phyloP scores from a whole-genome alignment of 2,329 filamentous ascomycete genomes.

The Hypoxylon sp. region DNA sequence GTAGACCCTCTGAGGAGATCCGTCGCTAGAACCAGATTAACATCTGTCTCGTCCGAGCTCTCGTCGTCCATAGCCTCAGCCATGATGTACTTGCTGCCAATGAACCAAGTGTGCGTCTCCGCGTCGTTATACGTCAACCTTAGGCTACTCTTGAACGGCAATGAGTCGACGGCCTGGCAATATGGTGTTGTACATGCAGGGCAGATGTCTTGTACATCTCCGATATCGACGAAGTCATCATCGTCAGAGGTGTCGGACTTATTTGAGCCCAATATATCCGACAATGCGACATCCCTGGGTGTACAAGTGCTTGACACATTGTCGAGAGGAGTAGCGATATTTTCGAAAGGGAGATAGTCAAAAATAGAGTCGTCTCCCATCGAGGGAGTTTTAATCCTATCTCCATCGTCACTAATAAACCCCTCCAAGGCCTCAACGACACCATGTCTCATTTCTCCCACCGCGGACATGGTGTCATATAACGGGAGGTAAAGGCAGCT shows the following conservation, averaged over 20 bases:
- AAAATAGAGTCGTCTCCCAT: slow-evolving; percentile 27
- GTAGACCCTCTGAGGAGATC: slow-evolving; percentile 36
- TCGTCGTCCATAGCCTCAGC: slow-evolving; percentile 46
- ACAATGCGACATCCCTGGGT: neutral
- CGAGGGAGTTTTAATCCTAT: neutral
- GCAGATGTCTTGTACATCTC: slow-evolving; percentile 48
- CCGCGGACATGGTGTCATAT: slow-evolving; percentile 11
- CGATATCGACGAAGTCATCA: slow-evolving; percentile 44
- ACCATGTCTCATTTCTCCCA: neutral
- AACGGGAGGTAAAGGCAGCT: neutral
- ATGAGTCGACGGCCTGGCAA: slow-evolving; percentile 47
- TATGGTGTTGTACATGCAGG: slow-evolving; percentile 50
- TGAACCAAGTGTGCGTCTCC: slow-evolving; percentile 47
- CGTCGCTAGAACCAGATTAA: slow-evolving; percentile 43
- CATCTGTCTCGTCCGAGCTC: slow-evolving; percentile 37
- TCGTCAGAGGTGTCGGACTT: slow-evolving; percentile 5
- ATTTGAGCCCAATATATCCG: neutral
- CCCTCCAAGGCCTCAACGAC: slow-evolving; percentile 1
- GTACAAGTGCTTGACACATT: neutral
- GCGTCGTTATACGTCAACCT: slow-evolving; percentile 49
- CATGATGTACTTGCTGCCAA: slow-evolving; percentile 50
- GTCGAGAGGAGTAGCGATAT: slow-evolving; percentile 5
- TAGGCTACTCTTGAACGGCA: slow-evolving; percentile 49
- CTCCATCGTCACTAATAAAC: slow-evolving; percentile 21
- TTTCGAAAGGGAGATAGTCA: slow-evolving; percentile 33